These are phyloP conservation scores for Zymoseptoria tritici DNA, from an alignment of 2,329 filamentous ascomycete genomes.

Conservation along the genomic window DNA sequence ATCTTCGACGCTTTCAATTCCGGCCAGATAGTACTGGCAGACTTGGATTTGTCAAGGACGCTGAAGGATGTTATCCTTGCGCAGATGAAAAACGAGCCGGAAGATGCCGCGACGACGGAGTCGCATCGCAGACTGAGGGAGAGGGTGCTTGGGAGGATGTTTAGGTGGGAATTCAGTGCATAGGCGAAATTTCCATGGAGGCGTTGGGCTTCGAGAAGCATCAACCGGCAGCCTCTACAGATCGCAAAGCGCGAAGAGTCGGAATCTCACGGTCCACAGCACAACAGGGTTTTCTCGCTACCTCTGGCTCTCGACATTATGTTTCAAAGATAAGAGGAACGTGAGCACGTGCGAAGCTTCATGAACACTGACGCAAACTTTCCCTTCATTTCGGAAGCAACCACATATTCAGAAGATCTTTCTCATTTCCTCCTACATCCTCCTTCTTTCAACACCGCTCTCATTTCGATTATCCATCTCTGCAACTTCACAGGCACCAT, in stretches of 20 bases:
- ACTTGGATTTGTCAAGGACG: constrained; percentile 37
- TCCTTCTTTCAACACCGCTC: neutral
- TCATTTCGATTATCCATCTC: neutral
- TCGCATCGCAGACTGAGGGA: constrained; percentile 9
- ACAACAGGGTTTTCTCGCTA: too few species aligned
- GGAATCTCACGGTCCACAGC: too few species aligned
- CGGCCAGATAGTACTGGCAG: constrained; percentile 40
- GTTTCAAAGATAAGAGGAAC: too few species aligned
- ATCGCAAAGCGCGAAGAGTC: too few species aligned
- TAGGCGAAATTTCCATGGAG: too few species aligned
- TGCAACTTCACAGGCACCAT: neutral
- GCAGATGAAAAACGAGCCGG: neutral
- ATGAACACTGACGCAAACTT: too few species aligned
- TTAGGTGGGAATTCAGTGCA: constrained; percentile 6
- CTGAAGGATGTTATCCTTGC: constrained; percentile 28
- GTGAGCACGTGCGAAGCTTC: too few species aligned
- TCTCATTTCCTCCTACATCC: neutral
- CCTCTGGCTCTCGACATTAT: too few species aligned
- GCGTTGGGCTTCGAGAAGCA: too few species aligned
- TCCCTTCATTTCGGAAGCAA: too few species aligned
- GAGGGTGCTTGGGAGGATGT: constrained; percentile 8
- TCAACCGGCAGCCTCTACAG: too few species aligned
- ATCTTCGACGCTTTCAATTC: constrained; percentile 41
- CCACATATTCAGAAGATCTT: too few species aligned
- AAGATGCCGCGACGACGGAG: neutral